These are phyloP conservation scores for Boechera stricta DNA, from an alignment of 345 rosid genomes.

Conservation along the genomic window DNA sequence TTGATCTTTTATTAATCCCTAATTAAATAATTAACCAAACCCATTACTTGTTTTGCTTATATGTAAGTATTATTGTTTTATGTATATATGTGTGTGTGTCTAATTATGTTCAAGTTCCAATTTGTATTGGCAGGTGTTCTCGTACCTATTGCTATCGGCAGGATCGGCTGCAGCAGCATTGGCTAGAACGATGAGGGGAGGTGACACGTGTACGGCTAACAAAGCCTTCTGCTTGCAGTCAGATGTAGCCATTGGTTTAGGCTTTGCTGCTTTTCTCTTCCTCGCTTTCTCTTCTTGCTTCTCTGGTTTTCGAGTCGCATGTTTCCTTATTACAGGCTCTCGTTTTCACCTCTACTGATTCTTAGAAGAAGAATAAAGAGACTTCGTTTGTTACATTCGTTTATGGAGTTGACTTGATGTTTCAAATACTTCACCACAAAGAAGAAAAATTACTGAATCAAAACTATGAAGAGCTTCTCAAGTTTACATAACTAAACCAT, in stretches of 20 bases:
- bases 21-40: slow-evolving; percentile 1
- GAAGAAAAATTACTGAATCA: too few species aligned
- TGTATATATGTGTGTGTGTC: too few species aligned
- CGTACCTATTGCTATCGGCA: slow-evolving; percentile 83
- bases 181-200: slow-evolving; percentile 65
- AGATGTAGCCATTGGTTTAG: slow-evolving; percentile 70
- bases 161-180: slow-evolving; percentile 76
- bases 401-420: neutral
- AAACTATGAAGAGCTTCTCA: neutral
- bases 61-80: too few species aligned
- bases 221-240: slow-evolving; percentile 80
- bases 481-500: slow-evolving; percentile 7
- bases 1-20: neutral
- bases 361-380: neutral
- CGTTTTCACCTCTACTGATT: slow-evolving; percentile 66
- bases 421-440: neutral
- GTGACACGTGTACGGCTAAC: slow-evolving; percentile 54
- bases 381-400: neutral
- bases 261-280: slow-evolving; percentile 82
- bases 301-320: slow-evolving; percentile 84
- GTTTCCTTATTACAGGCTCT: slow-evolving; percentile 83
- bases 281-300: slow-evolving; percentile 70
- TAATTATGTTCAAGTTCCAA: too few species aligned
- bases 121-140: slow-evolving; percentile 61
- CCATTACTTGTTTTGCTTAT: too few species aligned